These are phyloP conservation scores for Davidsoniella virescens DNA, from an alignment of 2,329 filamentous ascomycete genomes.

Conservation along the genomic window DNA sequence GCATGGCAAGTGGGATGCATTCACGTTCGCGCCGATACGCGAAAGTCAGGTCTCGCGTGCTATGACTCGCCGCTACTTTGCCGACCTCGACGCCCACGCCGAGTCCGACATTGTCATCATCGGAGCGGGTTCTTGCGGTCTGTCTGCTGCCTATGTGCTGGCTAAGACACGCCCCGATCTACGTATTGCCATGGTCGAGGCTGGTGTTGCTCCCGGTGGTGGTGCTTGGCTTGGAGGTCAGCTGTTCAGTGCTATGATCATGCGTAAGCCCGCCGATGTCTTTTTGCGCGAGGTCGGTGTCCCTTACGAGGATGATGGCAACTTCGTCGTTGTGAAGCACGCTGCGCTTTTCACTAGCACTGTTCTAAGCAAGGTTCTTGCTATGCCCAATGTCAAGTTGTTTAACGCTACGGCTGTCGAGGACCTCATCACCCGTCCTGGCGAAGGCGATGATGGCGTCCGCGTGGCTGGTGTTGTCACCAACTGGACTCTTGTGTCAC, in stretches of 20 bases:
- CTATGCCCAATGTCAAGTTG: slow-evolving; percentile 83
- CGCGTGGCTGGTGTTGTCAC: slow-evolving; percentile 80
- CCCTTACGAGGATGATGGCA: slow-evolving; percentile 73
- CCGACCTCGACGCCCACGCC: slow-evolving; percentile 74
- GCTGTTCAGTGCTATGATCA: slow-evolving; percentile 88
- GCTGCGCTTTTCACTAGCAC: slow-evolving; percentile 85
- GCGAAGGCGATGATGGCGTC: slow-evolving; percentile 32
- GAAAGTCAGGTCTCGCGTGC: slow-evolving; percentile 85
- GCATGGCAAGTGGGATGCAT: slow-evolving; percentile 63
- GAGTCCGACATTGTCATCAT: slow-evolving; percentile 91
- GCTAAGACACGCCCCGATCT: slow-evolving; percentile 73
- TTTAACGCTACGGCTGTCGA: slow-evolving; percentile 92
- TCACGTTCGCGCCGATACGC: slow-evolving; percentile 72
- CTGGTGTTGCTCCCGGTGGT: slow-evolving; percentile 71
- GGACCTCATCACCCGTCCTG: slow-evolving; percentile 71
- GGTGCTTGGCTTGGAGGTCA: slow-evolving; percentile 89
- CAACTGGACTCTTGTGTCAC: slow-evolving; percentile 85
- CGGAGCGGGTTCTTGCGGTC: slow-evolving; percentile 75
- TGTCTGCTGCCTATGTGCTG: slow-evolving; percentile 71
- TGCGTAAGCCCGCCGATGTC: slow-evolving; percentile 79
- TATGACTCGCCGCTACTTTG: slow-evolving; percentile 88
- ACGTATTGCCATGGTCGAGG: slow-evolving; percentile 82
- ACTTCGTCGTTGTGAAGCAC: slow-evolving; percentile 87
- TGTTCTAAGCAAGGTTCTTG: slow-evolving; percentile 64
- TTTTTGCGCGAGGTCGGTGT: slow-evolving; percentile 72